Percentiles rank a stretch among this genome's conserved stretches.
These are phyloP conservation scores for Citrus cavaleriei DNA, from an alignment of 345 rosid genomes.

Conservation along the genomic window DNA sequence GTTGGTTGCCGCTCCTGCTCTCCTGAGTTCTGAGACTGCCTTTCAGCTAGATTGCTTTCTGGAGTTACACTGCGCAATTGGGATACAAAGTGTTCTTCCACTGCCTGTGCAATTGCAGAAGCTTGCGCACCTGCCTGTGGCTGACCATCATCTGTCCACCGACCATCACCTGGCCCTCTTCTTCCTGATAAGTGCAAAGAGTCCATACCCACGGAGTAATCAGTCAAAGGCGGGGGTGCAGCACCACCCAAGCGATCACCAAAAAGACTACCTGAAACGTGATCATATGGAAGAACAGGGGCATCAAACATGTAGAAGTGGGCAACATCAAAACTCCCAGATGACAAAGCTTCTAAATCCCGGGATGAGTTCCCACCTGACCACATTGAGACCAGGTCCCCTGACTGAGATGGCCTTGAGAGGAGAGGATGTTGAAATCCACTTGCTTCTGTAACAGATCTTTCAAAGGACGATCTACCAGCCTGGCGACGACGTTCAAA, in stretches of 20 bases:
- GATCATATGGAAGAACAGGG: conserved; percentile 82
- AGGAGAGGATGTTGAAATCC: conserved; percentile 95
- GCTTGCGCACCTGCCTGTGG: conserved; percentile 81
- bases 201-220: conserved; percentile 76
- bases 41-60: conserved; percentile 40
- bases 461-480: conserved; percentile 70
- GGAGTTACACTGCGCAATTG: conserved; percentile 52
- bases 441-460: conserved; percentile 65
- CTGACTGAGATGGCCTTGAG: conserved; percentile 73
- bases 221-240: conserved; percentile 73
- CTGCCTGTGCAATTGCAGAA: conserved; percentile 79
- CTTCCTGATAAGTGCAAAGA: conserved; percentile 60
- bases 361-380: conserved; percentile 65
- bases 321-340: conserved; percentile 74
- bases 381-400: conserved; percentile 59
- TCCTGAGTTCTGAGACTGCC: conserved; percentile 59
- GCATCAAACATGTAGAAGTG: conserved; percentile 94
- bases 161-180: conserved; percentile 80
- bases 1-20: conserved; percentile 55
- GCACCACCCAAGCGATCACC: conserved; percentile 63
- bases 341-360: conserved; percentile 64
- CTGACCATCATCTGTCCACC: conserved; percentile 97
- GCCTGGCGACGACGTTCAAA: conserved; percentile 81
- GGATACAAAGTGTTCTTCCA: conserved; percentile 81
- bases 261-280: conserved; percentile 57